Evolutionary conservation across 257 asterid genomes (phyloP), one percentile per base, ranked within the genome.

Genomic region (Solanum medicagineum): DNA sequence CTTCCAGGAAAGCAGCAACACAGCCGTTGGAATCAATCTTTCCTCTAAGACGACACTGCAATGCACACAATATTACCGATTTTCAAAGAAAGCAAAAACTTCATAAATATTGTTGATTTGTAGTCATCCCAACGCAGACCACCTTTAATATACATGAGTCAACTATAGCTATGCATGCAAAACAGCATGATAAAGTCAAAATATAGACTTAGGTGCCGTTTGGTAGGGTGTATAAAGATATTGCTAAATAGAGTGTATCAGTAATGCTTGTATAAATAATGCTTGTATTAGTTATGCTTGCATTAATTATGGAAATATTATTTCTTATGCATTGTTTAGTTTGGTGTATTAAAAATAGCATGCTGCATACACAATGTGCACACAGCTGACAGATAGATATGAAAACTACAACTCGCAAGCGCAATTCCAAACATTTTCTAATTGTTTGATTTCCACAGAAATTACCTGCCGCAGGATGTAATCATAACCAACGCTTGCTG

Each of bases 401-500:
- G 80, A 70, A 70, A 70, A 70, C 54, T 70, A 70, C 54, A 40
- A 40, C 80, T 40, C 0, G 10, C 29, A 70, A 70, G 80, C 40
- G 54, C 54, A 70, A 40, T 19, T 70, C 29, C 54, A 10, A 13
- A 70, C 17, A 70, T 40, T 69, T 57, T 19, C 51, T 19, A 40
- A 40, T 20, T 40, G 53, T 70, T 70, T 40, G 79, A 9, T 40
- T 16, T 2, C 54, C 54, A 42, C 80, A 70, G 29, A 70, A 69
- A 42, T 87, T 90, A 94, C 97, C 97, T 92, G 96, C 53, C 95
- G 93, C 59, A 94, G 93, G 86, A 91, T 91, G 85, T 90, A 94
- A 88, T 94, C 98, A 83, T 94, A 94, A 80, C 97, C 97, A 70
- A 91, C 85, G 81, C 96, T 94, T 83, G 97, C 93, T 53, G 96